Evolutionary conservation across 129 eudicot species (phyloP), one percentile per base, ranked within the genome.

Genomic region (Tanacetum coccineum): DNA sequence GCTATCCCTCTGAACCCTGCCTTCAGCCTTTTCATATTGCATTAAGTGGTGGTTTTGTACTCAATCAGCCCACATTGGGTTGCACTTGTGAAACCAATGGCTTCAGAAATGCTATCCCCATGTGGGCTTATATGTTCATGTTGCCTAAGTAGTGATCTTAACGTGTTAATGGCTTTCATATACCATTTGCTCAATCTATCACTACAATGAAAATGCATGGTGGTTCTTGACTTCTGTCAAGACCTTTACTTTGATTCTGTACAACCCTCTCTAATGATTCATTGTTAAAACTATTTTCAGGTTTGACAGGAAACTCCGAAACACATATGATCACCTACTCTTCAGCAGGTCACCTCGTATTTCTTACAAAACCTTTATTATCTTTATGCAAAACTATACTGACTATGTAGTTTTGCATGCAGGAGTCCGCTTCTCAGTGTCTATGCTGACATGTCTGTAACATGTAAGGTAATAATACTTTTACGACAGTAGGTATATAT

Each of bases 381-480:
- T 18, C 60, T 28, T 62, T 54, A 10, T 30, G 39, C 39, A 4
- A 30, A 30, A 30, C 39, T 30, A 30, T 30, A 30, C 39, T 51
- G 44, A 40, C 30, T 62, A 8, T 17, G 68, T 46, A 19, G 40
- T 45, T 30, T 26, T 62, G 49, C 66, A 42, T 90, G 83, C 88
- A 87, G 96, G 74, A 92, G 98, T 61, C 76, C 87, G 53, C 99
- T 94, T 74, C 95, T 94, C 57, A 94, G 99, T 79, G 99, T 94
- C 25, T 94, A 94, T 76, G 97, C 97, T 68, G 97, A 94, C 82
- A 94, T 94, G 97, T 94, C 97, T 14, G 95, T 89, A 40, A 83
- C 99, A 59, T 94, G 99, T 68, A 94, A 94, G 99, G 97, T 91
- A 83, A 71, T 30, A 30, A 30, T 30, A 30, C 39, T 30, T 30